A percentile compares a stretch with the other conserved stretches of the same genome.
Conservation (phyloP, 192 early-diverging fungal genomes). For the Phlyctochytrium planicorne region DNA sequence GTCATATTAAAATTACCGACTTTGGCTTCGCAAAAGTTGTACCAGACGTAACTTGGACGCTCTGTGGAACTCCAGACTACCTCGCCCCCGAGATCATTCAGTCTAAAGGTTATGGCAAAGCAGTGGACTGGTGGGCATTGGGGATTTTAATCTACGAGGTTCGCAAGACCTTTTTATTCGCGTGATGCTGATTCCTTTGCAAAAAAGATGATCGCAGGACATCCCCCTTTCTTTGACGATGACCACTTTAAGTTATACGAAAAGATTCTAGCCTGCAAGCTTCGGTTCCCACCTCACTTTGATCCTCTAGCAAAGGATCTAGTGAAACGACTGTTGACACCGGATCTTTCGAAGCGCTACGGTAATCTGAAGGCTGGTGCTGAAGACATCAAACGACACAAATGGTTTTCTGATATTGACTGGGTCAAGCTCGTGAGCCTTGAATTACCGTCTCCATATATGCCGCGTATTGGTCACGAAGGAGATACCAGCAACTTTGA, state of each 20-base stretch:
- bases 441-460: conserved; percentile 81
- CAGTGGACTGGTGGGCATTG: conserved; percentile 95
- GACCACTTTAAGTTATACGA: conserved; percentile 46
- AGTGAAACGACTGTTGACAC: conserved; percentile 36
- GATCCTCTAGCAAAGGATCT: conserved; percentile 36
- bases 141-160: conserved; percentile 88
- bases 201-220: conserved; percentile 2
- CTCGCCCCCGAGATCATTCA: conserved; percentile 70
- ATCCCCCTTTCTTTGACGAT: conserved; percentile 41
- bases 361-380: conserved; percentile 41
- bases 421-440: conserved; percentile 65
- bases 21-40: conserved; percentile 87
- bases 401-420: conserved; percentile 40
- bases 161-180: background rate
- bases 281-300: conserved; percentile 45
- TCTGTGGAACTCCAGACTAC: conserved; percentile 84
- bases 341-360: conserved; percentile 35
- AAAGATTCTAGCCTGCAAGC: conserved; percentile 43
- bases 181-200: no score
- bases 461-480: conserved; percentile 75
- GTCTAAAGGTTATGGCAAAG: conserved; percentile 87
- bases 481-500: conserved; percentile 97
- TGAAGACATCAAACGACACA: conserved; percentile 43
- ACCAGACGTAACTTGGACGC: conserved; percentile 78
- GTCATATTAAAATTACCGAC: conserved; percentile 86